Base-by-base conservation (phyloP, 345 rosid species). In the Corchorus capsularis region DNA sequence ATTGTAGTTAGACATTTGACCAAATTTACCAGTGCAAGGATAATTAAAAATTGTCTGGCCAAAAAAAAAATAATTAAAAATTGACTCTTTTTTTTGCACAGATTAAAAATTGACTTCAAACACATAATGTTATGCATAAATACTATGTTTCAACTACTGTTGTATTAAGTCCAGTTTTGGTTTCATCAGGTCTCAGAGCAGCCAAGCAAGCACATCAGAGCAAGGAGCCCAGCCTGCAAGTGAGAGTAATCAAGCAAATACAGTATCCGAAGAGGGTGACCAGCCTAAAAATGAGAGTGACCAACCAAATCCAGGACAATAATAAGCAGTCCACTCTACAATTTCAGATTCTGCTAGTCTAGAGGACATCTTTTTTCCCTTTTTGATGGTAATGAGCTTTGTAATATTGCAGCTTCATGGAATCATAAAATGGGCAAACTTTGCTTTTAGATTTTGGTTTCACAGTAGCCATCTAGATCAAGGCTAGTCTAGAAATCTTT, bases 151-250 rank as follows among this genome's bases (percentile, higher is more conserved):
- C 0, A n/a, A 8, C 59, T 27, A 14, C 19, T 22, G 7, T 50
- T 16, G 20, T 37, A 15, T 37, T 63, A 2, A 35, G 32, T 43
- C 45, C 32, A 20, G 5, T 34, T 57, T 57, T 12, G 19, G 10
- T 63, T n/a, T n/a, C n/a, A n/a, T n/a, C n/a, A 71, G 75, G 55
- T 14, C 75, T 39, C 54, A 6, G 49, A 57, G 55, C 7, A 57
- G 60, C 22, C 70, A 72, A 72, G 74, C 49, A 66, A 76, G 35
- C 20, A n/a, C 74, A 65, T 59, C 59, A 45, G 64, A 45, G 55
- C 70, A 20, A 19, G 57, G 22, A 66, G 63, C 35, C 17, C 73
- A 76, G 69, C 35, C 20, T 6, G 64, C n/a, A 41, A 41, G 1
- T 43, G 66, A 8, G 7, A 8, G 46, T 14, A 35, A 35, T 61